Evolutionary conservation across 176 grass and related monocot species (phyloP), one percentile per base, ranked within the genome.

Genomic region (Melocanna baccifera): DNA sequence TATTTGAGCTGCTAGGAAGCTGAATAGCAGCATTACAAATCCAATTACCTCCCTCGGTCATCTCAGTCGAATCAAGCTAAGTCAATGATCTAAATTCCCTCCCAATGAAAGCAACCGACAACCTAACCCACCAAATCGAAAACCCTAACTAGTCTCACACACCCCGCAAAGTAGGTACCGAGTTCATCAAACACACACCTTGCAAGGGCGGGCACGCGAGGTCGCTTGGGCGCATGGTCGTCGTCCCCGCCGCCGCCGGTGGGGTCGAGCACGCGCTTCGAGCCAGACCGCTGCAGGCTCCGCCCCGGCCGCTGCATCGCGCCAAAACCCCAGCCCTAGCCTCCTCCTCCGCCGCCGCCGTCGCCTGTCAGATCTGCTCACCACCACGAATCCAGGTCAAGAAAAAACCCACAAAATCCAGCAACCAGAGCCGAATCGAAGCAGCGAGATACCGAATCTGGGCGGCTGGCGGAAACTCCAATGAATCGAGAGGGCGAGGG

Each of bases 171-270:
- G 18, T 45, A 16, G 63, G 6, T 23, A 39, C 28, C 7, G n/a
- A 32, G 5, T 58, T 72, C 46, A 52, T 4, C 9, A 52, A 42
- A 56, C 28, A 58, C 78, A 14, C 12, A 90, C 89, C 89, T 91
- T 14, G 89, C 89, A 8, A 91, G 89, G 62, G 89, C 89, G 16
- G 89, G 85, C n/a, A 91, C 85, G 69, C 89, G 89, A 37, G 89
- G 85, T 13, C 89, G 69, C 25, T 91, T 91, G 76, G 89, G 23
- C 4, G 76, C 89, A 75, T 87, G 89, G 61, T 75, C 80, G 62
- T 91, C 89, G 69, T 87, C 89, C 1, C 48, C 83, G 62, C 78
- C 86, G 73, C 81, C 79, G 11, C 50, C 51, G 52, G 85, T 9
- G 62, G 75, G 62, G 34, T 91, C 89, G 46, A 91, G 85, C 20